Base-by-base conservation (phyloP, 225 moss, liverwort and hornwort species). In the Marchantia paleacea region DNA sequence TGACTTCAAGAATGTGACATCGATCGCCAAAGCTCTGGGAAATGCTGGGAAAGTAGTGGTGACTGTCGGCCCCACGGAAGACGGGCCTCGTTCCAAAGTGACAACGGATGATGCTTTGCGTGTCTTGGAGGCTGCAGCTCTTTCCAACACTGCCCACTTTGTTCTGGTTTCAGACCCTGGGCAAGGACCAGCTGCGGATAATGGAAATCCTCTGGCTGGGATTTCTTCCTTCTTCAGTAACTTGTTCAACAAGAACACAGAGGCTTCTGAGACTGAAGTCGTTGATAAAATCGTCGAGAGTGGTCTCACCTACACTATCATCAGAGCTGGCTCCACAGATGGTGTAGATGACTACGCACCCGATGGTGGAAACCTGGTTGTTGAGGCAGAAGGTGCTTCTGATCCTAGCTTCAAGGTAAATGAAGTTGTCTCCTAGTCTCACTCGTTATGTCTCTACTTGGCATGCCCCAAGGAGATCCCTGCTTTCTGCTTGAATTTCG, bases 21-120 rank as follows among this genome's bases (percentile, higher is more conserved):
- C 95, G 47, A 89, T 95, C 22, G 93, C 93, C 30, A 97, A 92
- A 88, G 95, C 92, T 69, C 84, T 97, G 39, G 97, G 94, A 26
- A 97, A 97, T 85, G 93, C 97, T 67, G 95, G 93, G 70, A 97
- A 97, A 78, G 93, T 95, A 47, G 93, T 97, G 52, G 95, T 97
- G 28, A 97, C 97, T 12, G 81, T 97, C 19, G 97, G 97, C 69
- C 95, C 97, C 26, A 80, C 86, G 13, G 97, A 97, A 86, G 97
- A 97, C 88, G 97, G 97, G 11, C 93, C 95, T 3, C 91, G 86
- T 67, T 85, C 89, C 54, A 91, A 91, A 83, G 97, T 97, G 26
- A 78, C 93, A 31, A 85, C 87, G 18, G 89, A 87, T 26, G 97
- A 97, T 67, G 97, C 95, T 13, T 80, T 90, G 72, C 87, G 88